These are phyloP conservation scores for Cyberlindnera nakhonratchasimensis DNA, from an alignment of 805 yeast genomes.

Conservation along the genomic window DNA sequence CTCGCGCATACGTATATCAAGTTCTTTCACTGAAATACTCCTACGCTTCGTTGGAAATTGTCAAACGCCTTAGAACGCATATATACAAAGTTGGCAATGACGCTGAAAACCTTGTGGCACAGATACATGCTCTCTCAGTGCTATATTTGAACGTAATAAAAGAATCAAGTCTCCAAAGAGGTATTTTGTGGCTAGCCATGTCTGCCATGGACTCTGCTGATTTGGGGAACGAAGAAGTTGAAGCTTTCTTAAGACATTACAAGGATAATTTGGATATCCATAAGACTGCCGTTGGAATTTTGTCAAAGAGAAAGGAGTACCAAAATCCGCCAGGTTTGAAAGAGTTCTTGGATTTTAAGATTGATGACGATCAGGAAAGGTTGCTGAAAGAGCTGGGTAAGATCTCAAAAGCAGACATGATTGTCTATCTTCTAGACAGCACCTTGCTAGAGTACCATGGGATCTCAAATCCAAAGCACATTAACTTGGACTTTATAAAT, in stretches of 20 bases:
- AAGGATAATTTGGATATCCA: conserved; percentile 3
- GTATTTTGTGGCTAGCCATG: not conserved
- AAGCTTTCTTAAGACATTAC: not conserved
- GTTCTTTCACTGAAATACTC: not conserved
- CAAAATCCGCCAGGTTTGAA: not conserved
- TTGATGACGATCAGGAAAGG: conserved; percentile 4
- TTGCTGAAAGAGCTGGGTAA: not conserved
- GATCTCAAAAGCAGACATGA: not conserved
- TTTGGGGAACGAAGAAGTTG: not conserved
- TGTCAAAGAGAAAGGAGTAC: not conserved
- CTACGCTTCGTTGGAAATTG: not conserved
- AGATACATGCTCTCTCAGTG: not conserved
- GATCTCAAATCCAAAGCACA: not conserved
- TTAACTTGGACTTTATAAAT: conserved; percentile 2
- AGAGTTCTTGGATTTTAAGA: conserved; percentile 1
- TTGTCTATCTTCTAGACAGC: not conserved
- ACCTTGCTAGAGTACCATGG: not conserved
- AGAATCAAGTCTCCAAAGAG: not conserved
- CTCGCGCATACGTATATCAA: not conserved
- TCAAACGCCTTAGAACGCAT: not conserved
- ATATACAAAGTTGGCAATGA: not conserved
- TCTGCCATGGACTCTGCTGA: not conserved
- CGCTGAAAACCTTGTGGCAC: not conserved
- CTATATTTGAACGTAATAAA: not conserved
- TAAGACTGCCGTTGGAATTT: not conserved